A percentile compares a stretch with the other conserved stretches of the same genome.
Conservation (phyloP, 2,329 filamentous ascomycete species). For the Pseudovirgaria hyperparasitica region DNA sequence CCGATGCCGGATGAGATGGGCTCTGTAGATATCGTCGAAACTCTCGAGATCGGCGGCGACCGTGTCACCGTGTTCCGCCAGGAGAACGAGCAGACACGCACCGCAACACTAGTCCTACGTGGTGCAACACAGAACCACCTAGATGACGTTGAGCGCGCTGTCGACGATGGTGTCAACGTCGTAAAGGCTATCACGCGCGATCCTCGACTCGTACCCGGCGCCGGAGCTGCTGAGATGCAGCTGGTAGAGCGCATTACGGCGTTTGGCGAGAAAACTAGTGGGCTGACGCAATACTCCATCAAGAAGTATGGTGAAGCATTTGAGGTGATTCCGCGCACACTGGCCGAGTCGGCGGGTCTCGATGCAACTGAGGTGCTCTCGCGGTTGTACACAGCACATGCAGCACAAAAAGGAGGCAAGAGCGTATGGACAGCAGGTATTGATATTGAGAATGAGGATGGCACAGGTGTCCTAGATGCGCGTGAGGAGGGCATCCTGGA, state of each 20-base stretch:
- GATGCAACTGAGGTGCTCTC: slow-evolving; percentile 96
- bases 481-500: slow-evolving; percentile 84
- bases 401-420: slow-evolving; percentile 38
- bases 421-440: slow-evolving; percentile 87
- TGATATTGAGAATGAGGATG: slow-evolving; percentile 80
- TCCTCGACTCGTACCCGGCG: slow-evolving; percentile 78
- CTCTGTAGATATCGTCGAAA: slow-evolving; percentile 86
- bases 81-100: slow-evolving; percentile 83
- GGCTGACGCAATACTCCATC: slow-evolving; percentile 90
- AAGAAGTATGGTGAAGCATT: slow-evolving; percentile 96
- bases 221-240: slow-evolving; percentile 88
- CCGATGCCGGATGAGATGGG: slow-evolving; percentile 99
- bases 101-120: slow-evolving; percentile 84
- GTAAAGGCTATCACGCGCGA: slow-evolving; percentile 97
- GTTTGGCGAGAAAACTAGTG: slow-evolving; percentile 83
- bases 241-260: slow-evolving; percentile 84
- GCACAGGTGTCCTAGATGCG: slow-evolving; percentile 71
- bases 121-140: slow-evolving; percentile 97
- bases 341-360: slow-evolving; percentile 88
- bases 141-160: slow-evolving; percentile 90
- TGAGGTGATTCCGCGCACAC: slow-evolving; percentile 85
- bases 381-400: slow-evolving; percentile 83
- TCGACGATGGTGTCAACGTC: slow-evolving; percentile 96
- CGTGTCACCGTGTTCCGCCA: slow-evolving; percentile 97
- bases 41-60: slow-evolving; percentile 93